Evolutionary conservation across 805 yeast genomes (phyloP), one percentile per base, ranked within the genome.

Genomic region (Hanseniaspora mollemarum): DNA sequence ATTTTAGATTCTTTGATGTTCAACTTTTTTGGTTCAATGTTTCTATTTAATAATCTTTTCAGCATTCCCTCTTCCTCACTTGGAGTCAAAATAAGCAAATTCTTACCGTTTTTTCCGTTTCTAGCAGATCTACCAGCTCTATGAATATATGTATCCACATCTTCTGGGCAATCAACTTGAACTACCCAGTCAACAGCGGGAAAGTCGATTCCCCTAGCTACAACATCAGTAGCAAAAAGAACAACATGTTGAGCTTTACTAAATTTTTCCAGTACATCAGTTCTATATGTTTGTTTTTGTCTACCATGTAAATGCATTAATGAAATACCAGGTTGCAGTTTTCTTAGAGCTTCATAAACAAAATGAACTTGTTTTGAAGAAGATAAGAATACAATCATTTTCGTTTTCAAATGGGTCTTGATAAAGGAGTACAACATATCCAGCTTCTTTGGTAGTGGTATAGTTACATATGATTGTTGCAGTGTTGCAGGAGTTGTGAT

Each of bases 151-250:
- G 96, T 87, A 28, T 87, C 86, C 1, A 78, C 74, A 64, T 85
- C 94, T 62, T 87, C 96, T 0, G 96, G 95, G 59, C 94, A 84
- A 62, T 87, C 96, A 0, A 86, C 73, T 63, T 87, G 96, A 8
- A 87, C 71, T n/a, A 87, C 95, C 96, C 96, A 87, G 61, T 87
- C 94, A 45, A 87, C 84, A 5, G 88, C 84, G 0, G 96, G 95
- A 65, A 87, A 86, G 64, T 87, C 96, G 37, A 87, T 75, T 16
- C 96, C 96, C 62, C 96, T 71, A 1, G 96, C 95, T 12, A 86
- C 95, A 41, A 87, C 81, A 67, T 87, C 96, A 0, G 96, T 87
- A 0, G 95, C 92, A 60, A 87, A 79, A 43, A 87, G 67, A 67
- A 95, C 86, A 15, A 85, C 84, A 49, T 83, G 77, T 57, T 82